Evolutionary conservation across 2,329 filamentous ascomycete species (phyloP), one percentile per base, ranked within the genome.

Genomic region (Penicillium sp.): DNA sequence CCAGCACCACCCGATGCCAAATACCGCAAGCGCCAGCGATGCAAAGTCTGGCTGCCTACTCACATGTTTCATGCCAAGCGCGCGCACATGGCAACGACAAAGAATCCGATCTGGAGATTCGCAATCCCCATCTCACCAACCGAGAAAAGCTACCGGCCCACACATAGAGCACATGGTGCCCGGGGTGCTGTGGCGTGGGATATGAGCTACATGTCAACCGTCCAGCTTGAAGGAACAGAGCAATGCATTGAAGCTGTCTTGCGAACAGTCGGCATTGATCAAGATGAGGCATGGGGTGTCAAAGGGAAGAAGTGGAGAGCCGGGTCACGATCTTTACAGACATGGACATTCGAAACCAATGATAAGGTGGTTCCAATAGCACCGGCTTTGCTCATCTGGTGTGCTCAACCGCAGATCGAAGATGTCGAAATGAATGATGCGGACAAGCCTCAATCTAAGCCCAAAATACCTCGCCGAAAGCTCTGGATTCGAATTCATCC

Each of bases 21-120:
- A 54, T 96, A 87, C 59, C 80, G 82, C 50, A 92, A 87, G 65
- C 80, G 92, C 20, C 90, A 96, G 60, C 69, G 82, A 30, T 75
- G 85, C 61, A 96, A 96, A 70, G 88, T 85, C 2, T 95, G 90
- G 87, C 71, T 98, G 11, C 92, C 92, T 0, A 96, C 92, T 5
- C 92, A 98, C 62, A 68, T 93, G 48, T 98, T 85, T 76, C 89
- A 95, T 65, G 82, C 90, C 2, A 98, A 98, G 64, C 74, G 92
- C 42, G 87, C 92, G 14, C 84, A 77, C 43, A 93, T 98, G 85
- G 88, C 88, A 0, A 74, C 78, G 6, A 83, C 85, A 0, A 81
- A 77, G 32, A 75, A 83, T 30, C 83, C 86, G 2, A 65, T 92
- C n/a, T 98, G 92, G 92, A 77, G 88, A 27, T 95, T 95, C 62